Percentiles rank a stretch among this genome's conserved stretches.
Conservation (phyloP, 139 green algal genomes). For the Chloropicon primus region DNA sequence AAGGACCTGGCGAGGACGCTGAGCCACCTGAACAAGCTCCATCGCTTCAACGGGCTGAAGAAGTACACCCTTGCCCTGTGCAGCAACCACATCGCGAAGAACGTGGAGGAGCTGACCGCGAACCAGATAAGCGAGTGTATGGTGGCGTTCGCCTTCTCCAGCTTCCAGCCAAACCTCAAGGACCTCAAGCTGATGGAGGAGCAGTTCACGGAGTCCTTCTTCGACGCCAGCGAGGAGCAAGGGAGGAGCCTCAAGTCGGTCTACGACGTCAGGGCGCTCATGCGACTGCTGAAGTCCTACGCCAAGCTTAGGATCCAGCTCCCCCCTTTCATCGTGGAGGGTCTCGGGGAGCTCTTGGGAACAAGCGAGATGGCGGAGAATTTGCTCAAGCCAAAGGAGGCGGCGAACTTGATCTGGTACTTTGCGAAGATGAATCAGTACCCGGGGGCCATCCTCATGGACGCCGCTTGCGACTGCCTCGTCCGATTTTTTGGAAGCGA, state of each 20-base stretch:
- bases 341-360: background rate
- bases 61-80: background rate
- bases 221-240: background rate
- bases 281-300: background rate
- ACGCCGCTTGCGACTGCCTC: background rate
- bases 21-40: background rate
- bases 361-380: background rate
- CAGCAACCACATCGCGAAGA: background rate
- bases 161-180: background rate
- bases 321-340: background rate
- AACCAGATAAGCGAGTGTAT: background rate
- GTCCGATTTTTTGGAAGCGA: background rate
- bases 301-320: background rate
- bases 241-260: background rate
- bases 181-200: background rate
- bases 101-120: background rate
- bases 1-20: background rate
- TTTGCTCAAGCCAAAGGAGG: background rate
- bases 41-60: background rate
- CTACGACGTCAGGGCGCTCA: background rate
- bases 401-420: background rate
- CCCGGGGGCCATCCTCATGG: background rate
- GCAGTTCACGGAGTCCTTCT: background rate
- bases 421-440: background rate
- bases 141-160: background rate